Conservation (phyloP, 192 early-diverging fungal genomes). For the Podila horticola region DNA sequence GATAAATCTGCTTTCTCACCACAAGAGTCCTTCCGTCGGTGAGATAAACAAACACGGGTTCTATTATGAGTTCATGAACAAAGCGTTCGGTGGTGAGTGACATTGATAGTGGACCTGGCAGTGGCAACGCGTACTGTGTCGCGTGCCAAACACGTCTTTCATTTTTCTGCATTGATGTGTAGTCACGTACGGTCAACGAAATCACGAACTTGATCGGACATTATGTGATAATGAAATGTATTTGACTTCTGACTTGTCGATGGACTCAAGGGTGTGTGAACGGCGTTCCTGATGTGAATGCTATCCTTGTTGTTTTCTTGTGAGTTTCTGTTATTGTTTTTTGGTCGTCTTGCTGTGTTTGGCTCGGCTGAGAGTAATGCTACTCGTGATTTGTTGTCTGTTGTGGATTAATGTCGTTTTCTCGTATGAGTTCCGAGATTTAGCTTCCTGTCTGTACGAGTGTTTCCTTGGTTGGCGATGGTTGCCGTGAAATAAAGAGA, state of each 20-base stretch:
- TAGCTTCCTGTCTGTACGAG: no score
- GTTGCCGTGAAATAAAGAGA: no score
- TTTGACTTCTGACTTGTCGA: background rate
- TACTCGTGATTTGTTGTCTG: no score
- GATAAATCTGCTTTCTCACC: conserved; percentile 4
- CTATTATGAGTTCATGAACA: background rate
- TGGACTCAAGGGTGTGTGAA: background rate
- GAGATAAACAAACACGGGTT: conserved; percentile 41
- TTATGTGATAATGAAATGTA: conserved; percentile 1
- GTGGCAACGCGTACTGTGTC: no score
- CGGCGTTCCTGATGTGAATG: background rate
- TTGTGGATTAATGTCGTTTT: no score
- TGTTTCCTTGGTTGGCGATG: no score
- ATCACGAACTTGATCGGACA: conserved; percentile 33
- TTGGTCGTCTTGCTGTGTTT: no score
- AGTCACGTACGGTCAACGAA: conserved; percentile 36
- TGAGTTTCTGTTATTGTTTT: no score
- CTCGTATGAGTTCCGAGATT: no score
- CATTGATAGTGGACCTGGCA: background rate
- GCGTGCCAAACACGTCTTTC: background rate
- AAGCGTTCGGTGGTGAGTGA: background rate
- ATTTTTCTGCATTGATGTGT: background rate
- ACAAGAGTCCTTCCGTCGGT: conserved; percentile 38
- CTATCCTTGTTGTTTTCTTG: no score
- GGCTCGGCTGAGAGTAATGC: no score